phyloP scores from a whole-genome alignment of 2,329 filamentous ascomycete genomes.

The Fusarium mundagurra region DNA sequence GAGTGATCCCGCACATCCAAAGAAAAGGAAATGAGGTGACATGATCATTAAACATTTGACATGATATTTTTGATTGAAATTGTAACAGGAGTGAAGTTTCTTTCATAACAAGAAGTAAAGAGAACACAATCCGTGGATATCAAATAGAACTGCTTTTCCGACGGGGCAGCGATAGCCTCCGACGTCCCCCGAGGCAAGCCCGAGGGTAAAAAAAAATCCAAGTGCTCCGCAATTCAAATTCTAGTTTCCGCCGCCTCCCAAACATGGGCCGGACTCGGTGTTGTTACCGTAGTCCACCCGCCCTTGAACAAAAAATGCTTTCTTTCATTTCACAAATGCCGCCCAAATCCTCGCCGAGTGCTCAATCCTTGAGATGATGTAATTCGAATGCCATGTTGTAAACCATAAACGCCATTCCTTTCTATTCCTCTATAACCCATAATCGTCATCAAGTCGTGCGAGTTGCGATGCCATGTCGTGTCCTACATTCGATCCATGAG shows the following conservation, averaged over 20 bases:
- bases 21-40: background rate
- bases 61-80: conserved; percentile 28
- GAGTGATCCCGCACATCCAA: conserved; percentile 21
- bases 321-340: conserved; percentile 39
- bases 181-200: conserved; percentile 43
- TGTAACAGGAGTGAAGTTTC: conserved; percentile 43
- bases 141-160: conserved; percentile 39
- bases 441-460: conserved; percentile 52
- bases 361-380: conserved; percentile 38
- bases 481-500: conserved; percentile 65
- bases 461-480: conserved; percentile 39
- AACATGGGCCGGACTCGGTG: conserved; percentile 15
- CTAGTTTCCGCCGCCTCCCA: conserved; percentile 40
- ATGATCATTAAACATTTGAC: conserved; percentile 22
- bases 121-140: conserved; percentile 30
- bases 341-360: conserved; percentile 39
- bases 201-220: conserved; percentile 46
- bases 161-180: conserved; percentile 32
- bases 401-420: conserved; percentile 51
- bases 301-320: conserved; percentile 35
- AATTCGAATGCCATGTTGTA: conserved; percentile 42
- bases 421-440: conserved; percentile 54
- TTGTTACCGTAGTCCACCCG: conserved; percentile 16
- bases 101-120: conserved; percentile 26
- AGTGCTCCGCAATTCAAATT: conserved; percentile 44